phyloP scores from a whole-genome alignment of 2,329 filamentous ascomycete genomes.

The Arthrobotrys entomopaga region DNA sequence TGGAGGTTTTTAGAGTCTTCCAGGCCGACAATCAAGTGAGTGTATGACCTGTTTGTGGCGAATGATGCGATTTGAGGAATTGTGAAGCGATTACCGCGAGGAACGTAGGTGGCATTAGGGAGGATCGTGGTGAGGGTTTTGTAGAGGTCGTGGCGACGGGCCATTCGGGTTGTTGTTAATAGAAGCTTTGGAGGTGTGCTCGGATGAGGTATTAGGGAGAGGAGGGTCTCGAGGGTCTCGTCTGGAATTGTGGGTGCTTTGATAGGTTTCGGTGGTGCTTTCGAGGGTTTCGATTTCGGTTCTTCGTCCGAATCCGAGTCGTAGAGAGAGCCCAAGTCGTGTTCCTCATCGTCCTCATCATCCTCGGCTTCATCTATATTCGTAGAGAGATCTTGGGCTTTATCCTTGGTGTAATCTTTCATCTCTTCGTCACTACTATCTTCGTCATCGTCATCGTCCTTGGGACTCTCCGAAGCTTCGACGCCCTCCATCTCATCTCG shows the following conservation, averaged over 20 bases:
- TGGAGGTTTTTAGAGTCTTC: conserved; percentile 88
- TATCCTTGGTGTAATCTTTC: conserved; percentile 59
- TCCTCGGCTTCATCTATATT: conserved; percentile 62
- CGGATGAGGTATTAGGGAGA: conserved; percentile 61
- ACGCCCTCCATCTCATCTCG: conserved; percentile 39
- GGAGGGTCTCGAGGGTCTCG: conserved; percentile 72
- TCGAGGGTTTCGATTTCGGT: conserved; percentile 59
- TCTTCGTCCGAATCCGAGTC: conserved; percentile 67
- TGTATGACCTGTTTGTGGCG: conserved; percentile 77
- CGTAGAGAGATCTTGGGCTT: conserved; percentile 66
- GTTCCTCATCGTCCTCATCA: conserved; percentile 60
- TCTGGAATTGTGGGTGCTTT: conserved; percentile 71
- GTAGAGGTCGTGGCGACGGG: conserved; percentile 85
- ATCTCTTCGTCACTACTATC: conserved; percentile 63
- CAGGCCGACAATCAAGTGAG: conserved; percentile 82
- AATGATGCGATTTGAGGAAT: conserved; percentile 89
- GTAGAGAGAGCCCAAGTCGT: conserved; percentile 81
- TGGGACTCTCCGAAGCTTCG: neutral
- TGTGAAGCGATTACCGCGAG: conserved; percentile 88
- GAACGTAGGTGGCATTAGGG: conserved; percentile 83
- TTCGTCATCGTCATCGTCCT: conserved; percentile 22
- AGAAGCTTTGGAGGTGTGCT: conserved; percentile 81
- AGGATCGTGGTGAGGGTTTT: conserved; percentile 81
- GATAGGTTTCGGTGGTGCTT: conserved; percentile 67
- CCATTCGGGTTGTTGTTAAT: conserved; percentile 89